Evolutionary conservation across 768 basidiomycete genomes (phyloP), one percentile per base, ranked within the genome.

Genomic region (Boletus pseudo-olivaceus): DNA sequence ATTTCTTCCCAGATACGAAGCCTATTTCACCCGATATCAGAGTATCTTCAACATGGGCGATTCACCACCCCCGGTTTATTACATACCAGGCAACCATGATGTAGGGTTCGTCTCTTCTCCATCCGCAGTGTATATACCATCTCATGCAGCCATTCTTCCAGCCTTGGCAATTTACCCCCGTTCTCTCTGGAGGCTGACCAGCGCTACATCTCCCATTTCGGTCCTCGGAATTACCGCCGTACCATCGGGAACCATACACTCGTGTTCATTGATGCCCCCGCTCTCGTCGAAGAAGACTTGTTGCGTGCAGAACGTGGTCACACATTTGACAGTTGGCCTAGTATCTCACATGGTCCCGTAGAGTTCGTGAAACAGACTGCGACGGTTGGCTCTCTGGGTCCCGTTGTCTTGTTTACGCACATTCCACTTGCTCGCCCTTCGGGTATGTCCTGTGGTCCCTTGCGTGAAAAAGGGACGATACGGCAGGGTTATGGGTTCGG

Each of bases 81-180:
- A 83, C 65, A 78, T 95, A 29, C 87, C 93, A 3, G 96, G 96
- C 7, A 98, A 98, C 66, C 93, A 94, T 64, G 96, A 98, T 63
- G 77, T 88, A 33, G 90, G 89, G 83, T 90, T 67, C 54, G 78
- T 62, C 32, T 46, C 45, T 17, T 48, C 38, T 55, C 19, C 62
- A 14, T 47, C 45, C 42, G 14, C 11, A 42, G 19, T n/a, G 12
- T 20, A 47, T 38, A 19, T 33, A 20, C 48, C 41, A 32, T n/a
- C 32, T 57, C 39, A 59, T 35, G 8, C 57, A 50, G 29, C 27
- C 29, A 35, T 26, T 38, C 37, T 38, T 43, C 27, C 49, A 72
- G 72, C 26, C 64, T 76, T 15, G 72, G 73, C 12, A 51, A 60
- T 17, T 55, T 62, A 6, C 15, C 50, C 17, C 52, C 53, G 23